phyloP scores from a whole-genome alignment of 1,284 basidiomycete species.

The Coniophora puteana region DNA sequence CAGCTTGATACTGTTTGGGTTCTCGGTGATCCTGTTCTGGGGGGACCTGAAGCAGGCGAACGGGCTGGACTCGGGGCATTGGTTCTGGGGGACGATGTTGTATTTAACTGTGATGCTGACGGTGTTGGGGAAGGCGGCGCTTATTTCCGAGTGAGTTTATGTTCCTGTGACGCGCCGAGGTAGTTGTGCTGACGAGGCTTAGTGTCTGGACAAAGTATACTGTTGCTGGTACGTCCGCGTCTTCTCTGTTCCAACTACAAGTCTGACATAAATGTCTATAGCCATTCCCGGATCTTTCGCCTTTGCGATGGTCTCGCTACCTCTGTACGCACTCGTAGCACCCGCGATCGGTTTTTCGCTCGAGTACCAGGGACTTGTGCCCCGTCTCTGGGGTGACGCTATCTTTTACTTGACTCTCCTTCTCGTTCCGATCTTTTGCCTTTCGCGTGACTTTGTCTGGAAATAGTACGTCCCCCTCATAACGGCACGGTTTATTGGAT shows the following conservation, averaged over 20 bases:
- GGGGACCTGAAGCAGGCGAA: constrained; percentile 79
- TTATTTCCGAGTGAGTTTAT: constrained; percentile 88
- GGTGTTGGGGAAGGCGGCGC: constrained; percentile 94
- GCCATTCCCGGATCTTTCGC: constrained; percentile 96
- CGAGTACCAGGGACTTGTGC: constrained; percentile 88
- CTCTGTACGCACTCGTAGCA: constrained; percentile 86
- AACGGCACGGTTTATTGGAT: constrained; percentile 9
- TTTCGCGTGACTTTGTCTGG: constrained; percentile 92
- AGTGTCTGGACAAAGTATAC: constrained; percentile 99
- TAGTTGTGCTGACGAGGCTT: constrained; percentile 14
- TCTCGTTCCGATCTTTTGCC: constrained; percentile 84
- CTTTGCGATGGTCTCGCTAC: constrained; percentile 93
- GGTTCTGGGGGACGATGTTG: constrained; percentile 97
- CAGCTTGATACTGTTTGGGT: constrained; percentile 86
- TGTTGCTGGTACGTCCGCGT: constrained; percentile 59
- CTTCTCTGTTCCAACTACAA: constrained; percentile 6
- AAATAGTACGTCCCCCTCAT: constrained; percentile 70
- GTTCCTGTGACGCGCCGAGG: constrained; percentile 1
- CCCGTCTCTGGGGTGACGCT: constrained; percentile 81
- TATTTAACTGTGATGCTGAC: constrained; percentile 93
- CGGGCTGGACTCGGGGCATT: constrained; percentile 87
- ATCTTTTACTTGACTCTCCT: constrained; percentile 91
- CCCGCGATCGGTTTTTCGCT: constrained; percentile 87
- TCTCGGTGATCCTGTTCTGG: constrained; percentile 91
- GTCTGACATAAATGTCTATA: constrained; percentile 20